A percentile compares a stretch with the other conserved stretches of the same genome.
Conservation (phyloP, 352 stramenopile species). For the Thalassiosira ordinaria region DNA sequence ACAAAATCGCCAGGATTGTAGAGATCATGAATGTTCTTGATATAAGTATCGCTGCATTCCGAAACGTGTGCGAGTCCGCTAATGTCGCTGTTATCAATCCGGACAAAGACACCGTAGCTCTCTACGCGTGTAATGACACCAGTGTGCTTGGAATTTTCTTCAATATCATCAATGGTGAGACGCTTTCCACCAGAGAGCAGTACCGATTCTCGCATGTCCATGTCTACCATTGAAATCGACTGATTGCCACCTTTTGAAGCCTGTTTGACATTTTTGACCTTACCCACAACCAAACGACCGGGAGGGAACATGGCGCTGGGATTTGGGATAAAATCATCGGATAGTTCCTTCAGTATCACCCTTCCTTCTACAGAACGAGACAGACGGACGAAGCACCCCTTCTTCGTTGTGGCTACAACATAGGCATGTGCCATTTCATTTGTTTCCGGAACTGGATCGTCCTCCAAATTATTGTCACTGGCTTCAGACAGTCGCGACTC, state of each 20-base stretch:
- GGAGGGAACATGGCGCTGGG: conserved; percentile 89
- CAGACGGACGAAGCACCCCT: conserved; percentile 93
- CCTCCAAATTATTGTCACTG: conserved; percentile 61
- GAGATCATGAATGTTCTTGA: conserved; percentile 92
- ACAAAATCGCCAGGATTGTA: conserved; percentile 95
- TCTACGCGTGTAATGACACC: conserved; percentile 95
- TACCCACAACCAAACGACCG: conserved; percentile 93
- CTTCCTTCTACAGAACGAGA: conserved; percentile 89
- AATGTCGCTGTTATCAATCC: conserved; percentile 94
- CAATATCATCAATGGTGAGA: conserved; percentile 91
- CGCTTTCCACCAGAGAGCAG: conserved; percentile 90
- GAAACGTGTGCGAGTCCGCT: conserved; percentile 95
- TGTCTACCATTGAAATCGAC: conserved; percentile 86
- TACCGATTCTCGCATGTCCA: conserved; percentile 93
- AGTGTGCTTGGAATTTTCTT: conserved; percentile 91
- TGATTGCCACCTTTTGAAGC: conserved; percentile 44
- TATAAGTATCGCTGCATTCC: conserved; percentile 93
- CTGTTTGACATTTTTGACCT: conserved; percentile 90
- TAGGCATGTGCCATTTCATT: conserved; percentile 91
- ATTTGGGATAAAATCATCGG: conserved; percentile 93
- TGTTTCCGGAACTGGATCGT: conserved; percentile 80
- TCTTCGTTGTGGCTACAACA: conserved; percentile 91
- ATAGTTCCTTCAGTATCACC: conserved; percentile 94
- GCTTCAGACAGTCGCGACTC: conserved; percentile 52
- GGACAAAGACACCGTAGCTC: conserved; percentile 95